Base-by-base conservation (phyloP, 108 stramenopile species). In the Conticribra weissflogii region DNA sequence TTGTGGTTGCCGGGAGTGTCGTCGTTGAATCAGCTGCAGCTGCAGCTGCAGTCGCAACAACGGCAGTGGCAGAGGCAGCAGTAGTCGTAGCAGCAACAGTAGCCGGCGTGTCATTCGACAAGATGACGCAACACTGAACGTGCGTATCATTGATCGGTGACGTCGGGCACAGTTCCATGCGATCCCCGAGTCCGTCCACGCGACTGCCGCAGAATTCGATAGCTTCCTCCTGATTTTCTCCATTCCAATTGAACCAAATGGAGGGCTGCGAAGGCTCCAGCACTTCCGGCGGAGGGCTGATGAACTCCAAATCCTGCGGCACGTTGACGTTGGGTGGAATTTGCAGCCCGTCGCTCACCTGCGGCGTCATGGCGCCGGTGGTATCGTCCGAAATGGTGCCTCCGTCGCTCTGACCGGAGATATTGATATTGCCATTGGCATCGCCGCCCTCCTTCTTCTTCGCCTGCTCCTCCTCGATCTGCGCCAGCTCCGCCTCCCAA, bases 401-500 rank as follows among this genome's bases (percentile, higher is more conserved):
- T n/a, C n/a, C n/a, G n/a, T n/a, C n/a, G n/a, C n/a, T n/a, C n/a
- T n/a, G n/a, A n/a, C n/a, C n/a, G n/a, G n/a, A n/a, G n/a, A n/a
- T n/a, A n/a, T n/a, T n/a, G n/a, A n/a, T 41, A 41, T 5, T 41
- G 36, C 5, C 12, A 41, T 12, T 41, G 8, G 8, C 36, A 5
- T 41, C 8, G 12, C 12, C 36, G 36, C 36, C 12, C 5, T 5
- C 12, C 12, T 41, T 41, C 36, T 63, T 63, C 30, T 51, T 30
- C 50, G n/a, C 18, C 29, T 63, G 49, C 7, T 50, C 63, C 50
- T 49, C 32, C 34, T 30, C n/a, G 31, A 63, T 22, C 50, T 63
- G 46, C 19, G 23, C 63, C 30, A 63, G 51, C 19, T 63, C 30
- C 28, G 63, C 48, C 30, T 63, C 63, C 63, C 63, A 63, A 63